Evolutionary conservation across 441 rosid genomes (phyloP).

Genomic region (Isatis lusitanica): DNA sequence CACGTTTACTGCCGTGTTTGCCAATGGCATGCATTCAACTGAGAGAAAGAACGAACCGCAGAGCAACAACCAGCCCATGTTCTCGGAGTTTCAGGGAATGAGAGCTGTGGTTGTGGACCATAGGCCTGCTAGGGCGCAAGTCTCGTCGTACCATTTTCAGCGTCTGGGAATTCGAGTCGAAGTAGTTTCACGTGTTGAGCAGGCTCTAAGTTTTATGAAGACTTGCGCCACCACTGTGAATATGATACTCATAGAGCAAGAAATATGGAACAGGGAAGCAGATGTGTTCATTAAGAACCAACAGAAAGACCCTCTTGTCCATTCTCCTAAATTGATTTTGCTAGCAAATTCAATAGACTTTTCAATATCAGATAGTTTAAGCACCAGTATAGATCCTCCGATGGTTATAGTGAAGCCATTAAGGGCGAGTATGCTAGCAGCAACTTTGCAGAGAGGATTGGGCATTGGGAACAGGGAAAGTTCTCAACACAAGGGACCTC

Average conservation of each 20-base stretch:
- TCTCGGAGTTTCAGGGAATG: constrained; percentile 67
- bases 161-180: constrained; percentile 73
- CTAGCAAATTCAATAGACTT: constrained; percentile 59
- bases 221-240: constrained; percentile 39
- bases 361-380: constrained; percentile 10
- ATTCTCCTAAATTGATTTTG: constrained; percentile 56
- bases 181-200: constrained; percentile 52
- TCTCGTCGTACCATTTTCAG: constrained; percentile 76
- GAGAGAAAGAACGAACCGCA: constrained; percentile 52
- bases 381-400: constrained; percentile 41
- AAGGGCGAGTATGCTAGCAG: constrained; percentile 85
- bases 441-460: constrained; percentile 70
- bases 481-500: constrained; percentile 60
- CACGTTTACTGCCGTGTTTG: constrained; percentile 80
- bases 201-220: constrained; percentile 44
- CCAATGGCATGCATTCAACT: constrained; percentile 45
- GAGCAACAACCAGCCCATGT: constrained; percentile 44
- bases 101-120: constrained; percentile 71
- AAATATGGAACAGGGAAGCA: constrained; percentile 75
- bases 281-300: constrained; percentile 42
- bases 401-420: constrained; percentile 74
- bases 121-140: constrained; percentile 66
- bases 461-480: constrained; percentile 62
- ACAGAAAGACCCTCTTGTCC: constrained; percentile 34
- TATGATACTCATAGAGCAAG: constrained; percentile 78